Evolutionary conservation across 805 yeast genomes (phyloP), one percentile per base, ranked within the genome.

Genomic region (Isabelozyma heimii): DNA sequence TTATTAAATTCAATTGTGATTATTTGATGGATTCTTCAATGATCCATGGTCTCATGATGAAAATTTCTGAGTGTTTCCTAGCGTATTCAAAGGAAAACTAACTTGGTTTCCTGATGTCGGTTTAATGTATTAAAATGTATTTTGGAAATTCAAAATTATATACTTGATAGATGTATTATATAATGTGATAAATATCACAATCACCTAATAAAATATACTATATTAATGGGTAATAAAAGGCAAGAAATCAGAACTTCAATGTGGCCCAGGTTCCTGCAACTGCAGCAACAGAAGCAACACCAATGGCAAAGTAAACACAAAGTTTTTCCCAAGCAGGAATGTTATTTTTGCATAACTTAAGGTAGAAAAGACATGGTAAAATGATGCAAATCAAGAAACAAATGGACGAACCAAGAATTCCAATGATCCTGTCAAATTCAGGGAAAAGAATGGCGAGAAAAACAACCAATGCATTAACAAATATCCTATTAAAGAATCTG

Each of bases 311-410:
- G 47, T 71, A 59, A 40, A 85, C 76, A 2, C 69, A 48, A 0
- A 65, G 12, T 43, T 50, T 70, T 55, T 81, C 82, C 46, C 61
- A 50, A 7, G 55, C 53, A 5, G 75, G 58, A 37, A 85, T 65
- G 12, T 76, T 72, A 4, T 66, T 59, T 4, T 63, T 64, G 60
- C 84, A 85, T 37, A 85, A 72, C 52, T 68, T 75, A 51, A 86
- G 61, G 66, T 91, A 89, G 63, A 90, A 91, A 9, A 79, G 59
- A 17, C 89, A 72, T 2, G 97, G 97, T 20, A 90, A 74, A 16
- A 89, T 84, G 47, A 90, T 72, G 64, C 97, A 91, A 35, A 90
- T 82, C 2, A 84, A 72, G 64, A 89, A 87, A 57, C 96, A 89
- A 45, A 91, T 75, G 1, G 89, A 83, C 5, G 92, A 81, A 7